Evolutionary conservation across 495 filamentous ascomycete species (phyloP), one percentile per base, ranked within the genome.

Genomic region (Daldinia concentrica): DNA sequence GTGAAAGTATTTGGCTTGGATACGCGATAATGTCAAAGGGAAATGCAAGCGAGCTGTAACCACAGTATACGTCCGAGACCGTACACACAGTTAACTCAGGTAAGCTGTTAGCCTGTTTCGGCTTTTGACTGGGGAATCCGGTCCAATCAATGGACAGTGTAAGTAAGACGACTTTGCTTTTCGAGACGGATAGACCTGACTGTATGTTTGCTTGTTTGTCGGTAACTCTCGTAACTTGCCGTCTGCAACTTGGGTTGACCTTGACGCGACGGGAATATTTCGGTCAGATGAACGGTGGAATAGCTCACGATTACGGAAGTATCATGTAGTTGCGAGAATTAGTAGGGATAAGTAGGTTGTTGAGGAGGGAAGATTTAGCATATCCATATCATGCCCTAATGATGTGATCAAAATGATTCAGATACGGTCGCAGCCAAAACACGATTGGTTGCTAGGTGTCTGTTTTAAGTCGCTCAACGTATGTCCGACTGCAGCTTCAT

Each of bases 351-450:
- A 59, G 30, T 24, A 0, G 43, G 30, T 9, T 41, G 36, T 22
- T 22, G 56, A 43, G 39, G 59, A 57, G 54, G 56, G 50, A 19
- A 19, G 30, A 24, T 55, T 27, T 22, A 66, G 30, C 27, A 67
- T 30, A 27, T 9, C 37, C 61, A 68, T 51, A 68, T 51, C 60
- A 64, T 63, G 57, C 15, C 61, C 70, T 62, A 56, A 73, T 73
- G 65, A 73, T 73, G 70, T 65, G 70, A 68, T 73, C 36, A 58
- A 62, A 51, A 73, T 65, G 70, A 73, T 73, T 68, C 65, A 68
- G 61, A 68, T 58, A 68, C 65, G 70, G 65, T 65, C 61, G 70
- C 70, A 41, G 50, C 65, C 61, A 62, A 54, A 55, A 61, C 22
- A 45, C 56, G 22, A 68, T 68, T 73, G 64, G 70, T 45, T 56